Conservation (phyloP, 1,284 basidiomycete genomes). For the Farysia itapuensis region DNA sequence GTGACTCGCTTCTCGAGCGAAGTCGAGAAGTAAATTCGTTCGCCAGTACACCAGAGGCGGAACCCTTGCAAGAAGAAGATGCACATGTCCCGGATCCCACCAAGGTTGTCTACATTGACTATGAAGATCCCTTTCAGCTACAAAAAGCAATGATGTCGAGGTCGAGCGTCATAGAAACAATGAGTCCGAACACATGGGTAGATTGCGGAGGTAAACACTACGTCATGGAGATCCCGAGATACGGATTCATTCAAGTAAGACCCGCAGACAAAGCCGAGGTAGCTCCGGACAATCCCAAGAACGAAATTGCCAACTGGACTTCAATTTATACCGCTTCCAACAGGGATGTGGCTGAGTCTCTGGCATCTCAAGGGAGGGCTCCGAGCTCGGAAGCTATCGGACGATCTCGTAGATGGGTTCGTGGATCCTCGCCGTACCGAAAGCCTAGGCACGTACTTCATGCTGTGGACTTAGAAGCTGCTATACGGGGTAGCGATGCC, state of each 20-base stretch:
- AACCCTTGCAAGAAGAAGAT: slow-evolving; percentile 12
- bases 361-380: slow-evolving; percentile 11
- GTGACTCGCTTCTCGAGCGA: slow-evolving; percentile 16
- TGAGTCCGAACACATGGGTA: slow-evolving; percentile 73
- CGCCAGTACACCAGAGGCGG: neutral
- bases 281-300: slow-evolving; percentile 5
- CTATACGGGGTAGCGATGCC: slow-evolving; percentile 71
- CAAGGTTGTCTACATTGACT: slow-evolving; percentile 76
- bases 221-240: slow-evolving; percentile 74
- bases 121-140: slow-evolving; percentile 72
- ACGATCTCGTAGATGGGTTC: neutral
- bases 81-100: slow-evolving; percentile 41
- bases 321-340: slow-evolving; percentile 27
- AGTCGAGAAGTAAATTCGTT: slow-evolving; percentile 6
- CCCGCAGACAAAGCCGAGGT: slow-evolving; percentile 9
- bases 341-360: slow-evolving; percentile 30
- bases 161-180: slow-evolving; percentile 64
- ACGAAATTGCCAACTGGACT: slow-evolving; percentile 35
- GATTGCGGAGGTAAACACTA: slow-evolving; percentile 74
- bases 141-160: slow-evolving; percentile 64
- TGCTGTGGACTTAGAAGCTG: slow-evolving; percentile 61
- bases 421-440: slow-evolving; percentile 28
- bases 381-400: neutral
- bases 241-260: slow-evolving; percentile 73
- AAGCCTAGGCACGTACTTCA: slow-evolving; percentile 23